phyloP scores from a whole-genome alignment of 2,329 filamentous ascomycete genomes.

The Sporothrix luriei region DNA sequence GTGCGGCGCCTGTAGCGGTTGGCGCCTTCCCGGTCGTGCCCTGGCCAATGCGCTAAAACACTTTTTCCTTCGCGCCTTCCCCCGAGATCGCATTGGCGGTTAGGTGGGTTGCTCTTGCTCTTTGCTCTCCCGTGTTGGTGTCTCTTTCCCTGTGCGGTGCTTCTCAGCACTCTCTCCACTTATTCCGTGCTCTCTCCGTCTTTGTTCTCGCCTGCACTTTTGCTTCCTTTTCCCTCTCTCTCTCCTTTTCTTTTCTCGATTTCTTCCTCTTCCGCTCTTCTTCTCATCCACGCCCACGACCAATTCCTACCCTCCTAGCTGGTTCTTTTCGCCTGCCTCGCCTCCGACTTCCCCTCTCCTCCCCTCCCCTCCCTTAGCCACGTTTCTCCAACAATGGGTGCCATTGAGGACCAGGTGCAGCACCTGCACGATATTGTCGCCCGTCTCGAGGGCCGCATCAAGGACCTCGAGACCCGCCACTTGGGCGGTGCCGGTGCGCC shows the following conservation, averaged over 20 bases:
- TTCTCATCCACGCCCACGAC: constrained; percentile 5
- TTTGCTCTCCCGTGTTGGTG: constrained; percentile 1
- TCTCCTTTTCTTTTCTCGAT: neutral
- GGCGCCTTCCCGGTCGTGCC: neutral
- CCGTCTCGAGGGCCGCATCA: constrained; percentile 82
- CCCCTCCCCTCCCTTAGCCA: neutral
- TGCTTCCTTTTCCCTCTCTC: constrained; percentile 24
- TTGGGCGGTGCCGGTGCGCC: constrained; percentile 52
- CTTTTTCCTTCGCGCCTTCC: constrained; percentile 23
- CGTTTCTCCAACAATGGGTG: constrained; percentile 66
- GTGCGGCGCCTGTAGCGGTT: constrained; percentile 26
- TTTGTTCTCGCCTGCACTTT: constrained; percentile 20
- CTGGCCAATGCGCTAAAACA: constrained; percentile 20
- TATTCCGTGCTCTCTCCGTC: constrained; percentile 23
- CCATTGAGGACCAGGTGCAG: constrained; percentile 81
- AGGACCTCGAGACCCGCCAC: constrained; percentile 77
- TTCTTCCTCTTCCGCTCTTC: neutral
- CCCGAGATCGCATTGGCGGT: constrained; percentile 34
- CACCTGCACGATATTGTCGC: constrained; percentile 81
- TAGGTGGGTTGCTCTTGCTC: constrained; percentile 19
- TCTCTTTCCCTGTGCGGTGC: constrained; percentile 2
- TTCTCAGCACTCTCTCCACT: constrained; percentile 29
- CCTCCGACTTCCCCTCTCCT: constrained; percentile 7
- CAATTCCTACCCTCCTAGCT: neutral
- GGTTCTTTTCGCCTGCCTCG: constrained; percentile 21